Evolutionary conservation across 306 rosid species (phyloP).

Genomic region (Casuarina cunninghamiana): DNA sequence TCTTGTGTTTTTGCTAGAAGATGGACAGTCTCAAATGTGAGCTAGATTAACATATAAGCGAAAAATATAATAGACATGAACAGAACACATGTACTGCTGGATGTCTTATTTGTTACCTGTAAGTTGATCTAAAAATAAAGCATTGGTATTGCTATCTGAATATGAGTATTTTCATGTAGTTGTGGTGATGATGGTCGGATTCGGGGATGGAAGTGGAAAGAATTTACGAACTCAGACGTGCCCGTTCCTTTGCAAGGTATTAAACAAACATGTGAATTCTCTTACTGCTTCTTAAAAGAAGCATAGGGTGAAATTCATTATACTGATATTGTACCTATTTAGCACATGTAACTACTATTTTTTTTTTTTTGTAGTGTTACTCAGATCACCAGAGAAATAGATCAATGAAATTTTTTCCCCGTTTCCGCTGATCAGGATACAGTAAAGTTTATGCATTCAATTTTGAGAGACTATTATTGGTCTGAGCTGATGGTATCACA

Average conservation of each 20-base stretch:
- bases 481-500: background rate
- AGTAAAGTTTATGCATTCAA: background rate
- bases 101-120: background rate
- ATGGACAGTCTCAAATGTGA: background rate
- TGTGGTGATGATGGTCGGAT: slow-evolving; percentile 96
- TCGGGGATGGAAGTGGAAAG: slow-evolving; percentile 90
- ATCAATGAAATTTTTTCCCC: background rate
- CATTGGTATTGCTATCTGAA: slow-evolving; percentile 7
- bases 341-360: background rate
- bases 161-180: slow-evolving; percentile 36
- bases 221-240: slow-evolving; percentile 42
- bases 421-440: background rate
- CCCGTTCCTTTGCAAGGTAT: slow-evolving; percentile 56
- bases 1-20: background rate
- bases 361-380: background rate
- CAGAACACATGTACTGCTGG: background rate
- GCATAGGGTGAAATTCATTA: background rate
- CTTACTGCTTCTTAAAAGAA: background rate
- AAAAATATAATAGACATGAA: slow-evolving; percentile 2
- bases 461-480: background rate
- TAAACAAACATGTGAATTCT: slow-evolving; percentile 18
- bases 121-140: background rate
- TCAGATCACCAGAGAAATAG: background rate
- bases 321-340: background rate
- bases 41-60: background rate